These are phyloP conservation scores for Didymella lethalis DNA, from an alignment of 2,329 filamentous ascomycete genomes.

Conservation along the genomic window DNA sequence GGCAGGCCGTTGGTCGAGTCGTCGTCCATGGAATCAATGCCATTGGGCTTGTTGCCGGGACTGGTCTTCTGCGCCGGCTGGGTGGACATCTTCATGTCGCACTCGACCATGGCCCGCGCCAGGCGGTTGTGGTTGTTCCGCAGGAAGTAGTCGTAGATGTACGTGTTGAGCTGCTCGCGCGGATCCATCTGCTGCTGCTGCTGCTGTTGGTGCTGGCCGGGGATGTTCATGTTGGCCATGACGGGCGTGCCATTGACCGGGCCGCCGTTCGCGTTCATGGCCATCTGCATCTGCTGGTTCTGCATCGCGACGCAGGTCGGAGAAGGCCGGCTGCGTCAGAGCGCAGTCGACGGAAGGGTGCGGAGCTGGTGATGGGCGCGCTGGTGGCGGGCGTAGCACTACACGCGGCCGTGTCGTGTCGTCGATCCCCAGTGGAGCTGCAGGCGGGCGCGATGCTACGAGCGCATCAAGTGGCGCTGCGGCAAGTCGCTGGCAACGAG, in stretches of 20 bases:
- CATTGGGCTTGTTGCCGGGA: constrained; percentile 71
- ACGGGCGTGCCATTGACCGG: constrained; percentile 71
- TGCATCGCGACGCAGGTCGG: constrained; percentile 42
- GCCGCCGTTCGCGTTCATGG: constrained; percentile 68
- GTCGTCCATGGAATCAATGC: constrained; percentile 78
- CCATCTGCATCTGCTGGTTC: constrained; percentile 69
- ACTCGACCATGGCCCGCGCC: constrained; percentile 68
- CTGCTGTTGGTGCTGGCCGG: constrained; percentile 43
- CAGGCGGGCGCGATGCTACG: constrained; percentile 13
- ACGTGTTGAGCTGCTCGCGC: constrained; percentile 75
- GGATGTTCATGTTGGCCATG: constrained; percentile 65
- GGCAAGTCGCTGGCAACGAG: constrained; percentile 21
- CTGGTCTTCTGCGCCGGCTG: constrained; percentile 66
- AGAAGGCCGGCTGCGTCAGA: constrained; percentile 25
- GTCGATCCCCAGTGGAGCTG: constrained; percentile 8
- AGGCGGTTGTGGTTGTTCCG: constrained; percentile 84
- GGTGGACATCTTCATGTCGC: constrained; percentile 65
- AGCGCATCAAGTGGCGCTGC: constrained; percentile 29
- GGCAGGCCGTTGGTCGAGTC: constrained; percentile 87
- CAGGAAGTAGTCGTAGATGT: constrained; percentile 91
- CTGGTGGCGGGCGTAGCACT: background rate
- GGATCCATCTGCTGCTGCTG: constrained; percentile 45
- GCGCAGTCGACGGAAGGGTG: constrained; percentile 9
- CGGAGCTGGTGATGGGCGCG: constrained; percentile 9
- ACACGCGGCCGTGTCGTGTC: constrained; percentile 13